Evolutionary conservation across 2,329 filamentous ascomycete genomes (phyloP), one percentile per base, ranked within the genome.

Genomic region (Ophiocordyceps unilateralis): DNA sequence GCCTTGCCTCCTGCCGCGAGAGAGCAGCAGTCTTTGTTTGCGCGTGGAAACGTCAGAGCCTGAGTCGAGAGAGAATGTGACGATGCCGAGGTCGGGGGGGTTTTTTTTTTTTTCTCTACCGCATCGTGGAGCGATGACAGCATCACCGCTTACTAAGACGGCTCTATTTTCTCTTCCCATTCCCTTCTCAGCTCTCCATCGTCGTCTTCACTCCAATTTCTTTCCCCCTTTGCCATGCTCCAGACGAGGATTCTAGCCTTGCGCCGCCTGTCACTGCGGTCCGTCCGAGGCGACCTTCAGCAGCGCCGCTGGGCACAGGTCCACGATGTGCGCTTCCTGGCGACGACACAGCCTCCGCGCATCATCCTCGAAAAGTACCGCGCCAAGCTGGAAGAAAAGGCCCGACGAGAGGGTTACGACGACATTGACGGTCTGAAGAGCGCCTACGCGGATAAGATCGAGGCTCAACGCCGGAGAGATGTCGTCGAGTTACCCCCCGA

Each of bases 291-390:
- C 47, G 53, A 55, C 43, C 50, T 57, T 44, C 58, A 65, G 51
- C 89, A 95, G 61, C 76, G 81, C 44, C 78, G 88, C 58, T 93
- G 85, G 82, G 89, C 89, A 2, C 85, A 85, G 54, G 87, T 95
- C 24, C 85, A 93, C 61, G 85, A 95, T 61, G 79, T 93, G 40
- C 85, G 88, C 49, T 93, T 89, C 68, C 74, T 94, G 39, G 82
- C 82, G 47, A 91, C 86, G 15, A 83, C 87, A 45, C 67, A 76
- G 45, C 70, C 79, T 40, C 72, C 75, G 45, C 70, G 73, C 45
- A 70, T 72, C 52, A 68, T 95, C 34, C 58, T 84, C 49, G 86
- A 93, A 49, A 93, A 84, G 62, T 98, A 98, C 67, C 76, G 76
- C 52, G 74, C 81, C 45, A 94, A 94, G 67, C 79, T 98, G 48